Evolutionary conservation across 495 filamentous ascomycete genomes (phyloP).

Genomic region (Ascodesmis nigricans): DNA sequence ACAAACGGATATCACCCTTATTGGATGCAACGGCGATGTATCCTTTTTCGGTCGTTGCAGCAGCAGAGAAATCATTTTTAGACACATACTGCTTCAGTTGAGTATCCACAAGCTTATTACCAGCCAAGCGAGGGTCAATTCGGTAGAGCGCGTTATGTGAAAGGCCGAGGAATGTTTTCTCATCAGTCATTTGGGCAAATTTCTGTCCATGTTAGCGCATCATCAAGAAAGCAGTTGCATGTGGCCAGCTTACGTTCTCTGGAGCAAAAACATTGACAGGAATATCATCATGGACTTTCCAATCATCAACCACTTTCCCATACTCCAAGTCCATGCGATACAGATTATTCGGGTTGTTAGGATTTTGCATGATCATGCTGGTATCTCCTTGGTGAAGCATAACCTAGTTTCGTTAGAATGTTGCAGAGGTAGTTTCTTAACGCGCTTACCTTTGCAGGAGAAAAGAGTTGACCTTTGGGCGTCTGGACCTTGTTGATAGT

Average conservation of each 20-base stretch:
- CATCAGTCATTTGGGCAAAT: conserved; percentile 90
- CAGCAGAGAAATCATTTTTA: conserved; percentile 88
- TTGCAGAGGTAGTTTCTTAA: not conserved
- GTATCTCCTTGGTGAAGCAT: conserved; percentile 90
- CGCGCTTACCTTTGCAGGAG: conserved; percentile 49
- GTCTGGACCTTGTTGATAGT: conserved; percentile 92
- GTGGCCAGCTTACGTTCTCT: conserved; percentile 39
- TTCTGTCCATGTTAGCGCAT: conserved; percentile 34
- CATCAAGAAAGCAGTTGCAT: not conserved
- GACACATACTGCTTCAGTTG: conserved; percentile 86
- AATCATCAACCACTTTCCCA: conserved; percentile 97
- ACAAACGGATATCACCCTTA: conserved; percentile 93
- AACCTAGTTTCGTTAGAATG: conserved; percentile 31
- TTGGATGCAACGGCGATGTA: conserved; percentile 91
- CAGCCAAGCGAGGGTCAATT: conserved; percentile 73
- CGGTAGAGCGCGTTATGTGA: conserved; percentile 83
- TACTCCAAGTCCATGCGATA: conserved; percentile 97
- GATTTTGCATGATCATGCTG: conserved; percentile 80
- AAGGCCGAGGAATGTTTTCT: conserved; percentile 83
- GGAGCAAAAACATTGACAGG: conserved; percentile 74
- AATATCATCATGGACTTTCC: conserved; percentile 98
- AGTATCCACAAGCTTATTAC: conserved; percentile 78
- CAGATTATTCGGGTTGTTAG: conserved; percentile 66
- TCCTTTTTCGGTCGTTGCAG: conserved; percentile 85
- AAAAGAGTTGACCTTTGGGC: conserved; percentile 68